Evolutionary conservation across 164 flowering plant species (phyloP), one percentile per base, ranked within the genome.

Genomic region (Aristolochia contorta): DNA sequence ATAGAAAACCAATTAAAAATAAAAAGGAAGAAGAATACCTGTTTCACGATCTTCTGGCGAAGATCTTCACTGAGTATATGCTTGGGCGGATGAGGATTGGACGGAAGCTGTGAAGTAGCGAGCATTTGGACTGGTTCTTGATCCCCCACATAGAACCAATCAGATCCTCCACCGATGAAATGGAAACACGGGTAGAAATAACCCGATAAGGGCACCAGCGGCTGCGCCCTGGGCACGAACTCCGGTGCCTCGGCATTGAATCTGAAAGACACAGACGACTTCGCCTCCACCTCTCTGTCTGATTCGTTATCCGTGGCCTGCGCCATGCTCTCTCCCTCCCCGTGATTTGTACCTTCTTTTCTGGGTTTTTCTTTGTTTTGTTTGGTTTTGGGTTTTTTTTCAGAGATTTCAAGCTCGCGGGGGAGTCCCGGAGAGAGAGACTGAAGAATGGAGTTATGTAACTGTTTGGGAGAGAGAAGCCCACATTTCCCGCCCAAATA

Each of bases 201-300:
- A 16, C 84, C 81, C 0, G 91, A 72, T n/a, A 82, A 27, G 0
- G 86, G 86, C 69, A 74, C 37, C 67, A 72, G 83, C 60, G 85
- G 43, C n/a, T 75, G 84, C 15, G 91, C 69, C 65, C 85, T 82
- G 3, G 99, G 99, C 32, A 90, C 84, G 52, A 94, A 94, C 72
- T 88, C 99, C 12, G 93, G 88, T 0, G 99, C 99, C 32, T 85
- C 84, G 3, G 80, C 99, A 63, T 91, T 91, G 74, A 94, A 86
- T 75, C 80, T 94, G 82, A 88, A 88, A 0, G 82, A 19, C 14
- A 20, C 62, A 30, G 58, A 61, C 43, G 49, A 50, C 20, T 57
- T 70, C 46, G 50, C 56, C 47, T 63, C 65, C 60, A 21, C 56
- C 55, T 63, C 72, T 71, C 71, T 32, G 64, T 30, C 55, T 32